Conservation (phyloP, 108 stramenopile genomes). For the Cyclostephanos tholiformis region DNA sequence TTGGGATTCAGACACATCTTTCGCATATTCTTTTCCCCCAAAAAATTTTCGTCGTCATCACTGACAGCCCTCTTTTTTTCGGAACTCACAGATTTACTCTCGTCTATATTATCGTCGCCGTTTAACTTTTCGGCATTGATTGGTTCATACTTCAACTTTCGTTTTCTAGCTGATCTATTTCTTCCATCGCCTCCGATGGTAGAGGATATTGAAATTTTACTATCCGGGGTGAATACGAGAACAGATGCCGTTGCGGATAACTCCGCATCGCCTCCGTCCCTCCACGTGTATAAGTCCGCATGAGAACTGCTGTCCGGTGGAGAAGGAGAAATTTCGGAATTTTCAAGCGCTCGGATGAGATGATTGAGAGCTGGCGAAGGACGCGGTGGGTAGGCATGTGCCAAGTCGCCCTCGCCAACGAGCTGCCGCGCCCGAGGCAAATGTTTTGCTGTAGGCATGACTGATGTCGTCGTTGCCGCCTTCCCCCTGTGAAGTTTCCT, state of each 20-base stretch:
- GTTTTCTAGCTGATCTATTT: neutral
- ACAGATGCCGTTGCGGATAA: neutral
- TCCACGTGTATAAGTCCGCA: neutral
- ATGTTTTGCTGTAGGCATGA: neutral
- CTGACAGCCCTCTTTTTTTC: constrained; percentile 1
- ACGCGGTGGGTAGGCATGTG: neutral
- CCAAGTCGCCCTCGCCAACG: neutral
- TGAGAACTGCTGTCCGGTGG: neutral
- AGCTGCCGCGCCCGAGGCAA: neutral
- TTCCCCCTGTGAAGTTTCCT: no score
- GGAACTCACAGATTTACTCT: neutral
- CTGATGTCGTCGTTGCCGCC: no score
- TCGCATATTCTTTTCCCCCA: neutral
- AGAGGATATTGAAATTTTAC: neutral
- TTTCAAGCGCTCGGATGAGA: constrained; percentile 1
- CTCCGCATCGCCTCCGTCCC: constrained; percentile 5
- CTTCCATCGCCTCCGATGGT: neutral
- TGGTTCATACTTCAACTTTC: neutral
- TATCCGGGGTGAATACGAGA: neutral
- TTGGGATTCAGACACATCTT: neutral
- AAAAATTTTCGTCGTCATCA: neutral
- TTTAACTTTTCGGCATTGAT: neutral
- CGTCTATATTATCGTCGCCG: neutral
- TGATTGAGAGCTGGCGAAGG: constrained; percentile 7
- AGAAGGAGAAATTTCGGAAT: no score